phyloP scores from a whole-genome alignment of 2,329 filamentous ascomycete genomes.

The Dothideomycetidae sp. region DNA sequence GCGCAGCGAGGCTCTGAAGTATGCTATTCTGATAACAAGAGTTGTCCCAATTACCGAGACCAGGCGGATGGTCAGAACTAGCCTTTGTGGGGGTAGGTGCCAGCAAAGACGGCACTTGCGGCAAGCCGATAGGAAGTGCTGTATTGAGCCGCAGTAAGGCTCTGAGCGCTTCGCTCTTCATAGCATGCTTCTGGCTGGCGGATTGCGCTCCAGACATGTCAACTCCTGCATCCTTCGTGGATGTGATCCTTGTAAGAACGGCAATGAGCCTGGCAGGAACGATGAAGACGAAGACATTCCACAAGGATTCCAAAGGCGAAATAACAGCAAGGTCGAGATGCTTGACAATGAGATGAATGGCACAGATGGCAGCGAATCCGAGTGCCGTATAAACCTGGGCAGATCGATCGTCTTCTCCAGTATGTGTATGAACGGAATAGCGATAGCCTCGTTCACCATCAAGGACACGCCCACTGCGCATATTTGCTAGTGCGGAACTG shows the following conservation, averaged over 20 bases:
- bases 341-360: conserved; percentile 19
- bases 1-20: conserved; percentile 54
- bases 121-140: conserved; percentile 13
- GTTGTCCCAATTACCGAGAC: conserved; percentile 83
- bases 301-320: conserved; percentile 37
- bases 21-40: conserved; percentile 98
- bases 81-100: conserved; percentile 3
- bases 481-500: neutral
- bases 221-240: conserved; percentile 1
- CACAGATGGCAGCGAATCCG: conserved; percentile 18
- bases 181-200: conserved; percentile 18
- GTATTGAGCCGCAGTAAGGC: conserved; percentile 26
- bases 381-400: conserved; percentile 9
- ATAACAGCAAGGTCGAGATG: conserved; percentile 22
- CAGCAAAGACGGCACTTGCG: neutral
- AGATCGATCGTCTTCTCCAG: neutral
- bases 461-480: conserved; percentile 6
- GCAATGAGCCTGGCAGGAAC: conserved; percentile 45
- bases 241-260: conserved; percentile 31
- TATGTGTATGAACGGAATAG: neutral
- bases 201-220: neutral
- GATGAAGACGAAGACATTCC: conserved; percentile 45
- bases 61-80: conserved; percentile 33
- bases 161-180: conserved; percentile 25
- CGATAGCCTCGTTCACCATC: conserved; percentile 8